Percentiles rank a stretch among this genome's conserved stretches.
phyloP scores from a whole-genome alignment of 2,329 filamentous ascomycete species.

The Colletotrichum caudatum region DNA sequence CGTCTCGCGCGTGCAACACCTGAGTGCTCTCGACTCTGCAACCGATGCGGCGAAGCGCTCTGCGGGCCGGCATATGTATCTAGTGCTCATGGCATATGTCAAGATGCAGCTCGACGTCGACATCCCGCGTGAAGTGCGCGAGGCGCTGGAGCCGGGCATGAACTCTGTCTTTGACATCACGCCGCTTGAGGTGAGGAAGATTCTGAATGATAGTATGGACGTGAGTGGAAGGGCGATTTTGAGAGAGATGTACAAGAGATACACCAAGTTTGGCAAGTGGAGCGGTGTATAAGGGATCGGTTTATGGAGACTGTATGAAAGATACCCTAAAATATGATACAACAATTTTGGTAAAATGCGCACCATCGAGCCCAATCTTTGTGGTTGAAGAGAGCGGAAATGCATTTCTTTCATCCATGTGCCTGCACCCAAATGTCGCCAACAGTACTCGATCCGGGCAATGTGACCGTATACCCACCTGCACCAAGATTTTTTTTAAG shows the following conservation, averaged over 20 bases:
- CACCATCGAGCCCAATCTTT: background rate
- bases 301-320: slow-evolving; percentile 17
- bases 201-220: slow-evolving; percentile 71
- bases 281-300: slow-evolving; percentile 60
- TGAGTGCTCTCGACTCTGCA: slow-evolving; percentile 66
- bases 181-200: slow-evolving; percentile 64
- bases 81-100: slow-evolving; percentile 70
- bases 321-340: slow-evolving; percentile 38
- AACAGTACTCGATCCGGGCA: background rate
- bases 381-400: background rate
- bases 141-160: slow-evolving; percentile 68
- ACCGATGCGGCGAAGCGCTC: slow-evolving; percentile 71
- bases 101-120: slow-evolving; percentile 70
- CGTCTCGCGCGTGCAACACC: slow-evolving; percentile 61
- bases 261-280: slow-evolving; percentile 74
- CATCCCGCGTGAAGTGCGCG: slow-evolving; percentile 63
- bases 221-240: slow-evolving; percentile 69
- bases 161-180: slow-evolving; percentile 71
- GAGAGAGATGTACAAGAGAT: slow-evolving; percentile 69
- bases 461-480: background rate
- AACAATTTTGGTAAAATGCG: slow-evolving; percentile 1
- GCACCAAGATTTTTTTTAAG: too few species aligned
- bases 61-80: slow-evolving; percentile 72
- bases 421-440: background rate
- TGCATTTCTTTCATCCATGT: background rate